Conservation (phyloP, 148 eudicot species). For the Rhododendron ferrugineum region DNA sequence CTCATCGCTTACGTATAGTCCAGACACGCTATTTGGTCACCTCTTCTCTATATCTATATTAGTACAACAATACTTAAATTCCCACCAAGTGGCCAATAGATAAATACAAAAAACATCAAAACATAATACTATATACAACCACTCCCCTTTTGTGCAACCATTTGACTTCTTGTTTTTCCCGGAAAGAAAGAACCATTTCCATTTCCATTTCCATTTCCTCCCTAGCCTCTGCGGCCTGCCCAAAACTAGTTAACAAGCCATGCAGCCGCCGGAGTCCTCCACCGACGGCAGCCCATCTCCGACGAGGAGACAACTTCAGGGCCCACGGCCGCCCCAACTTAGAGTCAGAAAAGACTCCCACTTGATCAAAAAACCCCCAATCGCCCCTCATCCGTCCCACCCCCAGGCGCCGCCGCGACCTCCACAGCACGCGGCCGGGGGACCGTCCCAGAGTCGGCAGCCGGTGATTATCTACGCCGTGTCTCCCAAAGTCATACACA, state of each 20-base stretch:
- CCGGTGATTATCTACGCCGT: constrained; percentile 73
- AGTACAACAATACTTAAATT: neutral
- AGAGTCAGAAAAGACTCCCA: constrained; percentile 56
- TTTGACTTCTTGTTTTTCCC: neutral
- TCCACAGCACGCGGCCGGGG: constrained; percentile 3
- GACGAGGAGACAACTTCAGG: constrained; percentile 45
- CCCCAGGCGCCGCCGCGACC: constrained; percentile 9
- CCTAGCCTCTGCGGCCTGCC: neutral
- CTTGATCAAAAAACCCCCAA: constrained; percentile 58
- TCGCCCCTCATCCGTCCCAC: constrained; percentile 20
- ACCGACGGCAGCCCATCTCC: constrained; percentile 32
- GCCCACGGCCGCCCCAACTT: constrained; percentile 69
- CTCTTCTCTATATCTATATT: neutral
- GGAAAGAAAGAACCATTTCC: neutral
- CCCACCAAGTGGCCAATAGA: neutral
- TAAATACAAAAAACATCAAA: neutral
- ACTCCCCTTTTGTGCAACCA: neutral
- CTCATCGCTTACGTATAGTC: neutral
- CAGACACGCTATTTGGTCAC: neutral
- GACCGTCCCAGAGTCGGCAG: constrained; percentile 22
- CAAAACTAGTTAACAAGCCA: neutral
- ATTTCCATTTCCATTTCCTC: neutral
- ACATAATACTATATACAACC: neutral
- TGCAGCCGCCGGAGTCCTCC: constrained; percentile 23
- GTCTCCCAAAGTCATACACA: constrained; percentile 64